These are phyloP conservation scores for Neonectria hederae DNA, from an alignment of 2,329 filamentous ascomycete genomes.

Conservation along the genomic window DNA sequence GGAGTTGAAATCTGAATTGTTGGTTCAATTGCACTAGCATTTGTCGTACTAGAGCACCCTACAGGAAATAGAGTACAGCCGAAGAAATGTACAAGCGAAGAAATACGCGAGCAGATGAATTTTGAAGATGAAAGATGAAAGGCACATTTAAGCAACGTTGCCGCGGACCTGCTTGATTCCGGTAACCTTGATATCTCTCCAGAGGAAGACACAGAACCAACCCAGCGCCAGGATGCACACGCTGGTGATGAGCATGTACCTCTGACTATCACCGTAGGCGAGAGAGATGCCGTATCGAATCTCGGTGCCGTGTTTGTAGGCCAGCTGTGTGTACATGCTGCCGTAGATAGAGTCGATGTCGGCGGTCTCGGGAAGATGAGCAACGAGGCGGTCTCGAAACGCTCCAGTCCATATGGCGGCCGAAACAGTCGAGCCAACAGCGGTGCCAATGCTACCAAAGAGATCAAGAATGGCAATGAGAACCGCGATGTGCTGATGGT, in stretches of 20 bases:
- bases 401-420: slow-evolving; percentile 72
- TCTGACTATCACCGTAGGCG: slow-evolving; percentile 67
- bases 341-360: slow-evolving; percentile 57
- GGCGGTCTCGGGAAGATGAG: slow-evolving; percentile 58
- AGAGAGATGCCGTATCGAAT: slow-evolving; percentile 65
- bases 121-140: not conserved
- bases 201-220: slow-evolving; percentile 50
- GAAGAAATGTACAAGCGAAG: no score
- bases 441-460: slow-evolving; percentile 67
- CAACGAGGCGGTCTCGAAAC: slow-evolving; percentile 60
- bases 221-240: slow-evolving; percentile 54
- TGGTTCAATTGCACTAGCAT: no score
- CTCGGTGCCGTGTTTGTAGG: slow-evolving; percentile 59
- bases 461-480: slow-evolving; percentile 70
- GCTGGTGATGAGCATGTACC: slow-evolving; percentile 61
- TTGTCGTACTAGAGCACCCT: no score
- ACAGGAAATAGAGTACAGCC: no score
- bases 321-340: slow-evolving; percentile 61
- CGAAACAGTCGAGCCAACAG: slow-evolving; percentile 68
- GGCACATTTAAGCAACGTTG: slow-evolving; percentile 46
- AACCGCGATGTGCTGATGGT: slow-evolving; percentile 69
- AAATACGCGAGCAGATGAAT: no score
- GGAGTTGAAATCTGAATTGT: no score
- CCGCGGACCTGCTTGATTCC: slow-evolving; percentile 54
- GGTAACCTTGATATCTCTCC: slow-evolving; percentile 62